Evolutionary conservation across 108 stramenopile genomes (phyloP).

Genomic region (Stephanodiscus triporus): DNA sequence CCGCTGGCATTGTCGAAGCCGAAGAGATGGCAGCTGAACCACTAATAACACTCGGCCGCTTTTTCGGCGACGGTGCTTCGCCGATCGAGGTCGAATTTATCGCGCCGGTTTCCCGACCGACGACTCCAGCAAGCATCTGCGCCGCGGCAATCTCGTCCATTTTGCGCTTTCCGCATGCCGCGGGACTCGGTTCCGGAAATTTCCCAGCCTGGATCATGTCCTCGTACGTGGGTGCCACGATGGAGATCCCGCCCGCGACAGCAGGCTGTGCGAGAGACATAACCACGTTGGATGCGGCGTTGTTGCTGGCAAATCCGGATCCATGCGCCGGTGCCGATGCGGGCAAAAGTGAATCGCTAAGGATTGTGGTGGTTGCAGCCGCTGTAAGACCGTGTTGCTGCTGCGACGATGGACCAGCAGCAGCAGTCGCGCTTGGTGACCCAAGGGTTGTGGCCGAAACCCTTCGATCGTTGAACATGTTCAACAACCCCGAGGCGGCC

Average conservation of each 20-base stretch:
- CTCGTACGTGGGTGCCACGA: conserved; percentile 69
- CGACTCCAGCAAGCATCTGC: conserved; percentile 82
- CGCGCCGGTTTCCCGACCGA: conserved; percentile 23
- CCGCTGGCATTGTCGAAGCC: not conserved
- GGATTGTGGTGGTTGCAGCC: not conserved
- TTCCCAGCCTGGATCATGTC: conserved; percentile 49
- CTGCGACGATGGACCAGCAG: conserved; percentile 3
- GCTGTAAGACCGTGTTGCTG: conserved; percentile 25
- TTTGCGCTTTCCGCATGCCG: conserved; percentile 87
- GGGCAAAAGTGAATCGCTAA: not conserved
- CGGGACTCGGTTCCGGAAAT: conserved; percentile 87
- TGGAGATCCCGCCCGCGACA: conserved; percentile 43
- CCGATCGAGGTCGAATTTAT: conserved; percentile 5
- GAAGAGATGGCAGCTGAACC: not conserved
- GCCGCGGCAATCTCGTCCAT: conserved; percentile 85
- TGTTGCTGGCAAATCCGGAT: conserved; percentile 7
- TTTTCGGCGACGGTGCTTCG: not conserved
- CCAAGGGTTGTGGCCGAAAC: conserved; percentile 2
- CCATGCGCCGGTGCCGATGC: not conserved
- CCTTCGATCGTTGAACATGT: conserved; percentile 18
- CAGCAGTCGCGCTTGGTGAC: conserved; percentile 1
- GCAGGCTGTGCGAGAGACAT: conserved; percentile 7
- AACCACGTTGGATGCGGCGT: not conserved
- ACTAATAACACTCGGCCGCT: conserved; percentile 12
- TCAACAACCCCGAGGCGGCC: conserved; percentile 22